These are phyloP conservation scores for Wallacemonas sp. DNA, from an alignment of 208 protist genomes.

Conservation along the genomic window DNA sequence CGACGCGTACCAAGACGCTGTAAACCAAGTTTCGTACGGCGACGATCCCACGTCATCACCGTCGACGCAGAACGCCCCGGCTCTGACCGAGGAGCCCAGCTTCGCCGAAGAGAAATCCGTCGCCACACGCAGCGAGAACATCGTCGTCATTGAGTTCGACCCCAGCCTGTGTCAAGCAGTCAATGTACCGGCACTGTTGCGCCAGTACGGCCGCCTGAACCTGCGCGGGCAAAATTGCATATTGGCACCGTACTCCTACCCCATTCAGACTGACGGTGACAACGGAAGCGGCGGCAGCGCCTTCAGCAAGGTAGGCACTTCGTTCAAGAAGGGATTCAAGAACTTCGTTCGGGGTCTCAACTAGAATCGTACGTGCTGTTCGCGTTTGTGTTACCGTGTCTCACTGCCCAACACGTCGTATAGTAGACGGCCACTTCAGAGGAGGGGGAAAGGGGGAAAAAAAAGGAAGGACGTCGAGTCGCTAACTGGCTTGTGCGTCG, in stretches of 20 bases:
- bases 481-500: no score
- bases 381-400: no score
- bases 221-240: constrained; percentile 36
- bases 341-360: constrained; percentile 72
- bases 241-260: constrained; percentile 61
- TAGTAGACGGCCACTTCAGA: no score
- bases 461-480: no score
- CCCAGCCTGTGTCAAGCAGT: constrained; percentile 36
- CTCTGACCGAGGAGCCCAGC: background rate
- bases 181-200: constrained; percentile 42
- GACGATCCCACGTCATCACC: constrained; percentile 1
- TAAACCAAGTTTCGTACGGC: constrained; percentile 22
- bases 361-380: no score
- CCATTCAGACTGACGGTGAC: constrained; percentile 26
- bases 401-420: no score
- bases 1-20: constrained; percentile 19
- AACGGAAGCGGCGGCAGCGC: constrained; percentile 25
- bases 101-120: constrained; percentile 21
- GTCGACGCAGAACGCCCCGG: background rate
- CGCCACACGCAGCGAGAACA: constrained; percentile 22
- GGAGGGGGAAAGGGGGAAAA: no score
- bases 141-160: constrained; percentile 74
- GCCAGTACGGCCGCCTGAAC: constrained; percentile 27
- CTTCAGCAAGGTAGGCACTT: constrained; percentile 58
- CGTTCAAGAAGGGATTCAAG: constrained; percentile 65